Evolutionary conservation across 2,329 filamentous ascomycete species (phyloP).

Genomic region (Verticillium isaacii): DNA sequence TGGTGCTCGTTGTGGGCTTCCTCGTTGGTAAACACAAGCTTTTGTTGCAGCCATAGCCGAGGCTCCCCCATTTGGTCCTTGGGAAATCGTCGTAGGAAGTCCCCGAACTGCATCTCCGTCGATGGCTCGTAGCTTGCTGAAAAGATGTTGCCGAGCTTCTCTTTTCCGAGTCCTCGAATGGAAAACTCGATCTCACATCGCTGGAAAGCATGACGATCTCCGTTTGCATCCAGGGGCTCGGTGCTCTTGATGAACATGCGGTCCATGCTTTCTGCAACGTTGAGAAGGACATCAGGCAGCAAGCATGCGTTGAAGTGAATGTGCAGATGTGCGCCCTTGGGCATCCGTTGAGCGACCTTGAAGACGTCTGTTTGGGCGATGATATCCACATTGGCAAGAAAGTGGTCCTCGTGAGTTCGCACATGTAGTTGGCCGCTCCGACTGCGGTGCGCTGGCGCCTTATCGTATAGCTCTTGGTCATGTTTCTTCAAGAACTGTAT

Average conservation of each 20-base stretch:
- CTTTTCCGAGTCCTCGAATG: constrained; percentile 28
- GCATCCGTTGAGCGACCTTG: constrained; percentile 51
- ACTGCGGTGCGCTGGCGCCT: constrained; percentile 25
- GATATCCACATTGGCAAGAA: constrained; percentile 48
- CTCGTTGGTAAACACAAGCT: constrained; percentile 57
- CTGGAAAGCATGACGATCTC: constrained; percentile 25
- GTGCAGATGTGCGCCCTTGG: constrained; percentile 70
- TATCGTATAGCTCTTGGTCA: constrained; percentile 32
- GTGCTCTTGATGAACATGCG: constrained; percentile 69
- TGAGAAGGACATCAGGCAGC: constrained; percentile 53
- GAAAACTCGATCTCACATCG: constrained; percentile 61
- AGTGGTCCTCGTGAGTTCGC: constrained; percentile 50
- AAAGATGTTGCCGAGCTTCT: constrained; percentile 41
- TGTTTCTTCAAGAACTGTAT: too few relatives aligned
- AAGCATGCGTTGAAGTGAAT: constrained; percentile 77
- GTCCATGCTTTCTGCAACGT: constrained; percentile 47
- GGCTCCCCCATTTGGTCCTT: too few relatives aligned
- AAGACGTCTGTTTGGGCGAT: constrained; percentile 55
- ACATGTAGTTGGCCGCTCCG: constrained; percentile 38
- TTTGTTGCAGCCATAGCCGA: constrained; percentile 53
- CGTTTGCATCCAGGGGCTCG: constrained; percentile 32
- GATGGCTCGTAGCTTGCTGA: constrained; percentile 36
- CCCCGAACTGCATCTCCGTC: constrained; percentile 35
- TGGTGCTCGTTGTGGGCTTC: constrained; percentile 52
- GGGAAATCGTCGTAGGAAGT: constrained; percentile 36